These are phyloP conservation scores for Parsonsia alboflavescens DNA, from an alignment of 257 asterid species.

Conservation along the genomic window DNA sequence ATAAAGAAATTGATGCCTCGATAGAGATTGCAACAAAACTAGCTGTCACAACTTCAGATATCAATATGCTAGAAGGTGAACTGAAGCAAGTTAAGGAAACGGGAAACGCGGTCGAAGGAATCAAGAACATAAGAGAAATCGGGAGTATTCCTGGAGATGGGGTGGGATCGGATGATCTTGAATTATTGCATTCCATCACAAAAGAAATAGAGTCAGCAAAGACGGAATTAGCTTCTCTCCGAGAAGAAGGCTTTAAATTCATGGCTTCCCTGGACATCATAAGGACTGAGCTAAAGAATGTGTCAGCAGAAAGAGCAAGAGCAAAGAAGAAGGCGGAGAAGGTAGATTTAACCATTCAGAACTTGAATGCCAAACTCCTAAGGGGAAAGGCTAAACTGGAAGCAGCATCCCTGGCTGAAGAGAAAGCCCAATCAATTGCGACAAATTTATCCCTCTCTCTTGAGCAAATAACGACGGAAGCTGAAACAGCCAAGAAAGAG, in stretches of 20 bases:
- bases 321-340: conserved; percentile 49
- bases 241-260: conserved; percentile 55
- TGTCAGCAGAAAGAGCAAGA: conserved; percentile 42
- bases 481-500: conserved; percentile 48
- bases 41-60: conserved; percentile 44
- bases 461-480: conserved; percentile 50
- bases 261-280: conserved; percentile 75
- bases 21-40: conserved; percentile 46
- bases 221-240: conserved; percentile 40
- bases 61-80: conserved; percentile 43
- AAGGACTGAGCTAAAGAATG: conserved; percentile 56
- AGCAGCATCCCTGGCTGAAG: conserved; percentile 53
- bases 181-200: conserved; percentile 29
- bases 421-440: conserved; percentile 41
- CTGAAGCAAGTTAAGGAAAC: conserved; percentile 45
- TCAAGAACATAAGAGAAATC: not conserved
- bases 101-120: conserved; percentile 25
- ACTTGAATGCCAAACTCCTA: conserved; percentile 58
- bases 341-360: conserved; percentile 48
- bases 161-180: conserved; percentile 15
- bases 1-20: conserved; percentile 31
- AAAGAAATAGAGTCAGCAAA: conserved; percentile 50
- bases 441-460: conserved; percentile 47
- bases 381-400: conserved; percentile 64
- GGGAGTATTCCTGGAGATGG: conserved; percentile 20